Evolutionary conservation across 2,329 filamentous ascomycete genomes (phyloP).

Genomic region (Ophiostoma perfectum): DNA sequence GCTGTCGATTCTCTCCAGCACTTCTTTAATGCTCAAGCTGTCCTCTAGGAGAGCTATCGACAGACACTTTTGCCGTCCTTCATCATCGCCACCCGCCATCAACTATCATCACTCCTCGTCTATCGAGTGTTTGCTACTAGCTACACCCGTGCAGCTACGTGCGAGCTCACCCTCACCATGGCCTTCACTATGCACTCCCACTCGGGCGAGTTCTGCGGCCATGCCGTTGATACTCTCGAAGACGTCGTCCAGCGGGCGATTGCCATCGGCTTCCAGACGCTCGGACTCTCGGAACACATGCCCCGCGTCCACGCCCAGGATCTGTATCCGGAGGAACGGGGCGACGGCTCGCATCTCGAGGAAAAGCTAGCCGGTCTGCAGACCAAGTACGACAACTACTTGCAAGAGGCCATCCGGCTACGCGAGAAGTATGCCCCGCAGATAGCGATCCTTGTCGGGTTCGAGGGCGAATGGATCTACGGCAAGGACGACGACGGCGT

Average conservation of each 20-base stretch:
- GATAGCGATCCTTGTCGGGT: slow-evolving; percentile 79
- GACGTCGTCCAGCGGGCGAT: slow-evolving; percentile 78
- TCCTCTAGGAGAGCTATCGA: background rate
- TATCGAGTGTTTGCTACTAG: background rate
- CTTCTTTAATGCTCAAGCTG: background rate
- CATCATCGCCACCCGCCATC: no score
- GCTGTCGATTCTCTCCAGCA: background rate
- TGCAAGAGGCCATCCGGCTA: slow-evolving; percentile 68
- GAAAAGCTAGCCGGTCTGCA: slow-evolving; percentile 45
- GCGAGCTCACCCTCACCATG: slow-evolving; percentile 48
- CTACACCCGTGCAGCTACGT: background rate
- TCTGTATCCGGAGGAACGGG: slow-evolving; percentile 86
- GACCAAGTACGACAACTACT: slow-evolving; percentile 62
- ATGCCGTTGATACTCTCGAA: slow-evolving; percentile 81
- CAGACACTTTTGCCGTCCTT: no score
- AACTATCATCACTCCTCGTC: background rate
- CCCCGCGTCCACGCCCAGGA: slow-evolving; percentile 68
- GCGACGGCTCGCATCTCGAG: slow-evolving; percentile 44
- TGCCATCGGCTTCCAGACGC: slow-evolving; percentile 68
- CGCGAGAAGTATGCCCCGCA: slow-evolving; percentile 61
- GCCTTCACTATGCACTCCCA: slow-evolving; percentile 97
- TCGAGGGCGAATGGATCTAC: slow-evolving; percentile 91
- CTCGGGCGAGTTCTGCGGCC: slow-evolving; percentile 94
- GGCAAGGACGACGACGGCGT: slow-evolving; percentile 56
- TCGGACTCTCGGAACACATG: slow-evolving; percentile 94